Conservation (phyloP, 192 early-diverging fungal genomes). For the Linnemannia zychae region DNA sequence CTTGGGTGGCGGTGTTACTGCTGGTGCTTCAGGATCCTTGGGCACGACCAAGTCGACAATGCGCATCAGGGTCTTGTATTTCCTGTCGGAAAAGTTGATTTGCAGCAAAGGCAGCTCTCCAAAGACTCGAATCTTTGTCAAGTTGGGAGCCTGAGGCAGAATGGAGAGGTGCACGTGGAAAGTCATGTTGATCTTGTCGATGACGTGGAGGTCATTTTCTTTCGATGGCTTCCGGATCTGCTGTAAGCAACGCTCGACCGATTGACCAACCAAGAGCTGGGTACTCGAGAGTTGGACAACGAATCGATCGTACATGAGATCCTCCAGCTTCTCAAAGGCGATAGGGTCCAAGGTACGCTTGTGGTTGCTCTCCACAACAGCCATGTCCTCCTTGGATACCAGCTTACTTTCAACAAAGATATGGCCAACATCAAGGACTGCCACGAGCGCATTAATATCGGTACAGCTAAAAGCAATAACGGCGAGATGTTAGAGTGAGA, state of each 20-base stretch:
- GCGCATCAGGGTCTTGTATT: constrained; percentile 91
- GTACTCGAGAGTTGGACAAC: constrained; percentile 83
- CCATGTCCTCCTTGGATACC: constrained; percentile 75
- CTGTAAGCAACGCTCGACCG: constrained; percentile 77
- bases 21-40: constrained; percentile 40
- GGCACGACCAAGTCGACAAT: constrained; percentile 79
- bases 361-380: constrained; percentile 77
- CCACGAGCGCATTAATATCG: constrained; percentile 70
- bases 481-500: neutral
- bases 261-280: constrained; percentile 85
- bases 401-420: constrained; percentile 90
- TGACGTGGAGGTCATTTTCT: constrained; percentile 79
- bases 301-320: constrained; percentile 93
- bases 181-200: constrained; percentile 89
- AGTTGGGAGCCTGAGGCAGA: constrained; percentile 78
- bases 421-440: constrained; percentile 94
- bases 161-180: constrained; percentile 90
- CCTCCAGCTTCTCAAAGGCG: constrained; percentile 81
- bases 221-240: constrained; percentile 70
- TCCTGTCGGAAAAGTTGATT: constrained; percentile 93
- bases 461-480: constrained; percentile 59
- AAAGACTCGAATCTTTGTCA: constrained; percentile 81
- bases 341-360: constrained; percentile 67
- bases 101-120: constrained; percentile 88
- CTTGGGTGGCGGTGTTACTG: constrained; percentile 29